Conservation (phyloP, 1,284 basidiomycete species). For the Phlebopus sp. region DNA sequence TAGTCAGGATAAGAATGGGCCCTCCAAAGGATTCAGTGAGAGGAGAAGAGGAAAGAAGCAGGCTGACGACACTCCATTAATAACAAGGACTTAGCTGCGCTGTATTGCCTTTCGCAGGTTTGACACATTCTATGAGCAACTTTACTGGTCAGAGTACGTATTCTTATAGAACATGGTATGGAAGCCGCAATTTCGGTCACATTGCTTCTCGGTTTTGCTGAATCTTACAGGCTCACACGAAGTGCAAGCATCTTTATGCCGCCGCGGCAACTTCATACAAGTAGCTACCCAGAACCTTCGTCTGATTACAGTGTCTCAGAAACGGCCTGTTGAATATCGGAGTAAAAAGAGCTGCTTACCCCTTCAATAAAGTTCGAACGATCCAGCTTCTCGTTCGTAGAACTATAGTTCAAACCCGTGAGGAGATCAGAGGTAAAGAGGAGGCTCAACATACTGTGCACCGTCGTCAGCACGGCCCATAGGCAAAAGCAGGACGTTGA, state of each 20-base stretch:
- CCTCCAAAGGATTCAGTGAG: constrained; percentile 26
- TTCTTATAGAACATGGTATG: background rate
- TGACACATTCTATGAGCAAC: background rate
- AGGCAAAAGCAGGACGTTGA: constrained; percentile 83
- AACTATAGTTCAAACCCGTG: constrained; percentile 41
- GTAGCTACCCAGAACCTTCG: constrained; percentile 80
- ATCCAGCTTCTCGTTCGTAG: constrained; percentile 97
- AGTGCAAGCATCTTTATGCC: no score
- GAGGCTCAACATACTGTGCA: constrained; percentile 66
- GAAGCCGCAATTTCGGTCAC: no score
- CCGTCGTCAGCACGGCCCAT: constrained; percentile 95
- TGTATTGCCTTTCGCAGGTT: background rate
- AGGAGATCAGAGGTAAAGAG: background rate
- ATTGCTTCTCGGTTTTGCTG: no score
- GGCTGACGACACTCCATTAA: background rate
- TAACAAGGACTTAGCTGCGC: background rate
- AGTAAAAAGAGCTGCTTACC: constrained; percentile 39
- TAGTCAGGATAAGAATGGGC: constrained; percentile 4
- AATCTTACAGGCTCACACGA: background rate
- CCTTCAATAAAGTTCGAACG: constrained; percentile 91
- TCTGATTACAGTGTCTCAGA: constrained; percentile 37
- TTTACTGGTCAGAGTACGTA: background rate
- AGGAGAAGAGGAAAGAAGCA: constrained; percentile 18
- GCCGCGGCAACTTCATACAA: constrained; percentile 70
- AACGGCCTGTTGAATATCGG: background rate